Conservation (phyloP, 2,329 filamentous ascomycete species). For the Samsoniella hepiali region DNA sequence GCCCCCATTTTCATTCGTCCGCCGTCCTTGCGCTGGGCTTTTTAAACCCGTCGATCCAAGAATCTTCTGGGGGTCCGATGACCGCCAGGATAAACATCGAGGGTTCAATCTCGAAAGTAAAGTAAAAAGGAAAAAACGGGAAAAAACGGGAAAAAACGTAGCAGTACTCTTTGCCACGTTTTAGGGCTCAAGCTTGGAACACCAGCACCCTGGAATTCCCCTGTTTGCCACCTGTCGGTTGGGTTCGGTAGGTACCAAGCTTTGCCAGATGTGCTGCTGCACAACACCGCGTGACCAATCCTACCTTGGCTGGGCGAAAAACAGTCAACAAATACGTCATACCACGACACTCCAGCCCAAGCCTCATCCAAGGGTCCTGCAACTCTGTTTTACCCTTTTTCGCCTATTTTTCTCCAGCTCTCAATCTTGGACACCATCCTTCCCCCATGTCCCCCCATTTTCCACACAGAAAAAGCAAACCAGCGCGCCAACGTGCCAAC, state of each 20-base stretch:
- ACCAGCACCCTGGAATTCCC: neutral
- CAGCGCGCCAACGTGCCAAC: too few species aligned
- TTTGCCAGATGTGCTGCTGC: neutral
- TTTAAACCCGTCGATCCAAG: neutral
- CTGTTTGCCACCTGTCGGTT: neutral
- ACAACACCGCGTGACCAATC: neutral
- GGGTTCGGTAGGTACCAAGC: neutral
- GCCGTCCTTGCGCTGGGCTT: neutral
- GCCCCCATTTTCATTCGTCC: conserved; percentile 1
- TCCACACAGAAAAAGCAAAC: neutral
- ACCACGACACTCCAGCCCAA: neutral
- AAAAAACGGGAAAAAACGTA: neutral
- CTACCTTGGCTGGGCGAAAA: neutral
- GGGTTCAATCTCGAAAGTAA: neutral
- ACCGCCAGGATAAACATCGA: neutral
- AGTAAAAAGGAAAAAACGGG: neutral
- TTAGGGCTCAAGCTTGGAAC: neutral
- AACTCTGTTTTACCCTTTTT: neutral
- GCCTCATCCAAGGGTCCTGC: neutral
- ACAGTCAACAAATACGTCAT: conserved; percentile 4
- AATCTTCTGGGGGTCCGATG: neutral
- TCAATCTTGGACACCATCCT: neutral
- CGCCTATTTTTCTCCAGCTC: neutral
- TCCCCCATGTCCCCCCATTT: neutral
- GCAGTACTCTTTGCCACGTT: neutral